phyloP scores from a whole-genome alignment of 139 green algal genomes.

The Chlorella sp. region DNA sequence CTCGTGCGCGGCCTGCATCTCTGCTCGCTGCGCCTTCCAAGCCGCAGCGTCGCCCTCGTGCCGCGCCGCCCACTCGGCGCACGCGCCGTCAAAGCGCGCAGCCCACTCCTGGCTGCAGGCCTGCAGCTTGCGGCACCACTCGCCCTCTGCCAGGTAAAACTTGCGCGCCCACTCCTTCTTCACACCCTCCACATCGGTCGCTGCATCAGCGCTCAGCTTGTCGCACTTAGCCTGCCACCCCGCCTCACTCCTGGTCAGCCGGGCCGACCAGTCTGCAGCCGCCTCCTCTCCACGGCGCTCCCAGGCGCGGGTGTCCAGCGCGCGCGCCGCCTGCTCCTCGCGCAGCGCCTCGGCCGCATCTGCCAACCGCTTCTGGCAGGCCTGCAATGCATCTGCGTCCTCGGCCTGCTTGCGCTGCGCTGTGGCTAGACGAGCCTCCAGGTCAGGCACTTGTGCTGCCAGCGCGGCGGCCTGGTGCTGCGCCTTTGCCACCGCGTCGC shows the following conservation, averaged over 20 bases:
- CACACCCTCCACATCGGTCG: neutral
- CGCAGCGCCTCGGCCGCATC: slow-evolving; percentile 5
- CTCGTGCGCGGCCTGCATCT: neutral
- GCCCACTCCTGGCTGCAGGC: slow-evolving; percentile 8
- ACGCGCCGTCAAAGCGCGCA: neutral
- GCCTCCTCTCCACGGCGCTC: slow-evolving; percentile 14
- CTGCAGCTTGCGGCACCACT: slow-evolving; percentile 29
- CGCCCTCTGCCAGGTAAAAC: slow-evolving; percentile 25
- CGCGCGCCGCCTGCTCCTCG: neutral
- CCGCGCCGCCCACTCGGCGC: neutral
- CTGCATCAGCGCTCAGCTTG: neutral
- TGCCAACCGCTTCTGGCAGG: too few relatives aligned
- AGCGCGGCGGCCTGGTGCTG: neutral
- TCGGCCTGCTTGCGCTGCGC: slow-evolving; percentile 13
- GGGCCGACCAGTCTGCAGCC: neutral
- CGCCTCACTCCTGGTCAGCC: neutral
- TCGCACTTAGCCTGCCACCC: neutral
- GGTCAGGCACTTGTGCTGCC: neutral
- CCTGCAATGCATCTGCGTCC: too few relatives aligned
- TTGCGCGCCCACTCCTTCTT: slow-evolving; percentile 8
- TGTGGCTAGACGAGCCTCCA: neutral
- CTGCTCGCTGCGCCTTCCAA: neutral
- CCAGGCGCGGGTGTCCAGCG: neutral
- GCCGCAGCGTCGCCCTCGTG: slow-evolving; percentile 2
- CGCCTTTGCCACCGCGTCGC: neutral